Evolutionary conservation across 768 basidiomycete species (phyloP).

Genomic region (Terana coerulea): DNA sequence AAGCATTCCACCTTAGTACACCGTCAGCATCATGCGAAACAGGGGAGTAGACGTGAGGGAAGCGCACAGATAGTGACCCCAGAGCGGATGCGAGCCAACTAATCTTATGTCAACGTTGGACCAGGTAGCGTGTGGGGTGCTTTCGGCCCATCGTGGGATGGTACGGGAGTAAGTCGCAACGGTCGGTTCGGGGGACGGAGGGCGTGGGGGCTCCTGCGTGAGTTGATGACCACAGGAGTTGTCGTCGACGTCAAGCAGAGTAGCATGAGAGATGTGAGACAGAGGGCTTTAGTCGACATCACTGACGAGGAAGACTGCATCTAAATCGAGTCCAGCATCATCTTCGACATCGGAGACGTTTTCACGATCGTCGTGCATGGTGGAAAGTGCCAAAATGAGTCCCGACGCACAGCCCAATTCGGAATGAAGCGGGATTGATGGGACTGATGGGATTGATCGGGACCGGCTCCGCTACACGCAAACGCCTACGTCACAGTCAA

Average conservation of each 20-base stretch:
- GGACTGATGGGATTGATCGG: no score
- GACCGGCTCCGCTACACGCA: no score
- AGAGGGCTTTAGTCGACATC: conserved; percentile 6
- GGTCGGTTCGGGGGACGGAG: conserved; percentile 64
- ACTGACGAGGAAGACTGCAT: conserved; percentile 49
- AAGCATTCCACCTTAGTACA: conserved; percentile 70
- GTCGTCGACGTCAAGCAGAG: neutral
- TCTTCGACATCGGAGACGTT: conserved; percentile 18
- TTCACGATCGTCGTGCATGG: neutral
- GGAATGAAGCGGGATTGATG: no score
- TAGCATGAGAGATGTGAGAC: neutral
- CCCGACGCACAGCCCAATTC: no score
- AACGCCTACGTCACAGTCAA: no score
- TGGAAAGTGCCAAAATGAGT: neutral
- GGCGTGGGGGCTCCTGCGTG: conserved; percentile 58
- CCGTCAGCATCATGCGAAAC: neutral
- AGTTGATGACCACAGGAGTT: neutral
- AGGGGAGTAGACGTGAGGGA: no score
- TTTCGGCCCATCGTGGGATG: neutral
- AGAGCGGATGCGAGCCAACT: conserved; percentile 77
- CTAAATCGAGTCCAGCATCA: conserved; percentile 36
- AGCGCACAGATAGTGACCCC: conserved; percentile 74
- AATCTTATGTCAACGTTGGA: conserved; percentile 54
- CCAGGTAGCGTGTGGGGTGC: conserved; percentile 17
- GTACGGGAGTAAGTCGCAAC: conserved; percentile 43